Base-by-base conservation (phyloP, 371 early-diverging fungal species). In the Apophysomyces trapeziformis region DNA sequence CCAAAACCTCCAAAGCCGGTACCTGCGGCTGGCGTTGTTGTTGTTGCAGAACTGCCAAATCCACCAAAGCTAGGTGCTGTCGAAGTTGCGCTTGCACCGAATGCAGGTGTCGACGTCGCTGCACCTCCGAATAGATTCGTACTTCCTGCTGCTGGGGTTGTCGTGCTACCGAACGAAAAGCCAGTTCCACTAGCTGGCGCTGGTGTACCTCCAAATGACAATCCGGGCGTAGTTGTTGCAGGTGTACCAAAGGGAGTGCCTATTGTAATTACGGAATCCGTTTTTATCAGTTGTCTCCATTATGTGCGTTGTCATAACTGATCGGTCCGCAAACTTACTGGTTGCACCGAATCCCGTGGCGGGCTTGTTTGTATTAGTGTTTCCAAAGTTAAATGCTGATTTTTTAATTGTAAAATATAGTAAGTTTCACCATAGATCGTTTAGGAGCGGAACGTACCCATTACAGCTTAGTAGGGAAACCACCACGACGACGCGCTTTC, bases 311-410 rank as follows among this genome's bases (percentile, higher is more conserved):
- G 32, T 35, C 1, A 35, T 43, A 18, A 32, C n/a, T 13, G 26
- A 32, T 21, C 62, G 2, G 6, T 46, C 47, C 14, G 47, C 9
- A 41, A 41, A 44, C 47, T 54, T 38, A 38, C 38, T 9, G 41
- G 54, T 61, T 12, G 61, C 57, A 39, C 64, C 60, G 56, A 72
- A 72, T 39, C 72, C 69, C 13, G 65, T 65, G 16, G 58, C 68
- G 54, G 68, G 78, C 38, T 75, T 72, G 62, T 72, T 74, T 58
- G 72, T 38, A 41, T 58, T 75, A 39, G 18, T 68, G 35, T 68
- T 70, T 64, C 70, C 68, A 58, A 77, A 77, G 62, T 63, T 72
- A 47, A 77, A 77, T 26, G 78, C 78, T 77, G 5, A 11, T 26
- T 26, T 26, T 26, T 50, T 9, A 18, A 50, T 32, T 50, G 0